These are phyloP conservation scores for Apiospora saccharicola DNA, from an alignment of 2,329 filamentous ascomycete genomes.

Conservation along the genomic window DNA sequence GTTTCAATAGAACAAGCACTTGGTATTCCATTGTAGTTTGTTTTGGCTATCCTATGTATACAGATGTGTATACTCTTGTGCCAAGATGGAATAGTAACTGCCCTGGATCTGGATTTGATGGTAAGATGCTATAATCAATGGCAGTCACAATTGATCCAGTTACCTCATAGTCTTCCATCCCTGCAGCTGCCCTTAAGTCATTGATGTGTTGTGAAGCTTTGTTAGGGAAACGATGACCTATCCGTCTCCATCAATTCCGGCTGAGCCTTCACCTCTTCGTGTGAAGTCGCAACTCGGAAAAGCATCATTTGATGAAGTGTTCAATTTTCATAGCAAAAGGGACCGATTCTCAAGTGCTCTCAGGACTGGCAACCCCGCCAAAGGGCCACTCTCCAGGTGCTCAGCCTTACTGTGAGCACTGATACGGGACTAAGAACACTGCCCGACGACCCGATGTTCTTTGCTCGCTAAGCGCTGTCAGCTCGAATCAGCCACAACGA, in stretches of 20 bases:
- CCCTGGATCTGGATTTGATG: no score
- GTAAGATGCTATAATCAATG: not conserved
- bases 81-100: no score
- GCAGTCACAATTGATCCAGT: not conserved
- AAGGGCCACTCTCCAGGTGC: not conserved
- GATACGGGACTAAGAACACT: not conserved
- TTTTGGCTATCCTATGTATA: no score
- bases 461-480: constrained; percentile 32
- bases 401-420: constrained; percentile 11
- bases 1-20: no score
- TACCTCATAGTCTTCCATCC: not conserved
- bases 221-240: not conserved
- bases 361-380: constrained; percentile 4
- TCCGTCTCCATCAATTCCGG: not conserved
- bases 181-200: not conserved
- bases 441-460: constrained; percentile 12
- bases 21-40: not conserved
- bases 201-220: not conserved
- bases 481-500: constrained; percentile 35
- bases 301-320: not conserved
- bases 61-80: not conserved
- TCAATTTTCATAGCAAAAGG: not conserved
- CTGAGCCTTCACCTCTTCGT: not conserved
- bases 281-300: not conserved
- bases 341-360: not conserved